Evolutionary conservation across 75 land plant genomes (phyloP).

Genomic region (Ceratopteris richardii): DNA sequence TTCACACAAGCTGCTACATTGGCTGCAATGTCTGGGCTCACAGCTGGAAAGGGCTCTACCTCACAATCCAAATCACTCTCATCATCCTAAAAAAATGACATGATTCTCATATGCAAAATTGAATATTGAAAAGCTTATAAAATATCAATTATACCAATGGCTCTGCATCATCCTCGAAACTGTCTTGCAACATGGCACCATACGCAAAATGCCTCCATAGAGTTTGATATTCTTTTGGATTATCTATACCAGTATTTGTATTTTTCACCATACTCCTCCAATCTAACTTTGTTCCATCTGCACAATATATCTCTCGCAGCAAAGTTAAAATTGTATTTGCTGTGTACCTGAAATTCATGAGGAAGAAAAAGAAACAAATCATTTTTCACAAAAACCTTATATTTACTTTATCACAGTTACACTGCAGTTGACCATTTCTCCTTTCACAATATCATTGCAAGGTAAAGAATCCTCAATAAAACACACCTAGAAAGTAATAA

Average conservation of each 20-base stretch:
- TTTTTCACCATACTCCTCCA: conserved; percentile 61
- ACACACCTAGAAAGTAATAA: no score
- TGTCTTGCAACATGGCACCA: conserved; percentile 30
- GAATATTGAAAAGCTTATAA: no score
- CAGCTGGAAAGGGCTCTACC: conserved; percentile 57
- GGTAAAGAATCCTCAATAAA: no score
- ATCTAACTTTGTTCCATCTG: conserved; percentile 43
- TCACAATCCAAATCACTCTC: conserved; percentile 91
- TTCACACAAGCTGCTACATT: conserved; percentile 79
- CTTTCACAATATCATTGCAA: no score
- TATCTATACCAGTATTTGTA: conserved; percentile 69
- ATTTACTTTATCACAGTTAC: no score
- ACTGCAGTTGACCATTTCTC: no score
- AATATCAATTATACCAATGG: conserved; percentile 39
- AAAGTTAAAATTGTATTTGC: conserved; percentile 57
- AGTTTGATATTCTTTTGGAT: conserved; percentile 78
- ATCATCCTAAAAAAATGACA: conserved; percentile 49
- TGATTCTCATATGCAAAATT: background rate
- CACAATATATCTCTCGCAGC: conserved; percentile 59
- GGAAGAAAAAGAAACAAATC: no score
- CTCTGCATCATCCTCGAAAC: conserved; percentile 36
- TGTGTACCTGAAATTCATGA: conserved; percentile 57
- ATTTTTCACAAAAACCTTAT: no score
- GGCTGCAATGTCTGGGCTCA: conserved; percentile 46
- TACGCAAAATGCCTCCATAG: conserved; percentile 91